phyloP scores from a whole-genome alignment of 208 protist species.

The Trypanosoma platydactyli region DNA sequence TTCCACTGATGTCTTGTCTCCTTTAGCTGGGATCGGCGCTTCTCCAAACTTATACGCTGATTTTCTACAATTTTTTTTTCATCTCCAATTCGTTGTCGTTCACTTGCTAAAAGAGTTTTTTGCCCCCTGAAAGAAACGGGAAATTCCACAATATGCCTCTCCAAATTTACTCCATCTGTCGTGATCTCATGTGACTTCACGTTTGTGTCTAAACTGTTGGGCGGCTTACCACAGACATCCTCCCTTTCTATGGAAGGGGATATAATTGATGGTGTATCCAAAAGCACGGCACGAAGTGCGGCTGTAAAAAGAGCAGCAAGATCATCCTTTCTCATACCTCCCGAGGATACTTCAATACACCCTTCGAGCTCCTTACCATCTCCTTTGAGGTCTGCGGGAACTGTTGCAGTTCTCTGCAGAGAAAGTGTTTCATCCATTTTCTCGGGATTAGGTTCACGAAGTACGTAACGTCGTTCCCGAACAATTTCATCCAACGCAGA shows the following conservation, averaged over 20 bases:
- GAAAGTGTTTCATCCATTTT: not conserved
- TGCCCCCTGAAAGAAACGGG: slow-evolving; percentile 46
- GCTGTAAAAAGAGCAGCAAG: slow-evolving; percentile 68
- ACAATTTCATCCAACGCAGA: slow-evolving; percentile 43
- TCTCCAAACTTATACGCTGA: slow-evolving; percentile 57
- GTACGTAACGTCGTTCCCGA: slow-evolving; percentile 30
- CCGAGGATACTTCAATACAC: not conserved
- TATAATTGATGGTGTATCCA: slow-evolving; percentile 60
- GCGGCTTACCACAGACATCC: not conserved
- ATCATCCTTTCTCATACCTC: slow-evolving; percentile 27
- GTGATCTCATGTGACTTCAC: not conserved
- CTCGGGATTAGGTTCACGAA: not conserved
- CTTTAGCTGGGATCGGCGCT: slow-evolving; percentile 58
- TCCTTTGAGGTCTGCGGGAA: not conserved
- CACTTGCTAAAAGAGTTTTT: slow-evolving; percentile 48
- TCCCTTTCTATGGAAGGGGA: slow-evolving; percentile 27
- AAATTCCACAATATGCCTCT: slow-evolving; percentile 17
- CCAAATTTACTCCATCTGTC: not conserved
- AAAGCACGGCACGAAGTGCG: slow-evolving; percentile 61
- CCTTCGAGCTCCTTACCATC: slow-evolving; percentile 9
- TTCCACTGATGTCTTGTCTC: slow-evolving; percentile 74
- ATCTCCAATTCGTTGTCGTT: slow-evolving; percentile 54
- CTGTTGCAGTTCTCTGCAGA: not conserved
- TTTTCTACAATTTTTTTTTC: slow-evolving; percentile 49
- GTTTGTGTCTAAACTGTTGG: not conserved